phyloP scores from a whole-genome alignment of 441 rosid genomes.

The Gossypium trilobum region DNA sequence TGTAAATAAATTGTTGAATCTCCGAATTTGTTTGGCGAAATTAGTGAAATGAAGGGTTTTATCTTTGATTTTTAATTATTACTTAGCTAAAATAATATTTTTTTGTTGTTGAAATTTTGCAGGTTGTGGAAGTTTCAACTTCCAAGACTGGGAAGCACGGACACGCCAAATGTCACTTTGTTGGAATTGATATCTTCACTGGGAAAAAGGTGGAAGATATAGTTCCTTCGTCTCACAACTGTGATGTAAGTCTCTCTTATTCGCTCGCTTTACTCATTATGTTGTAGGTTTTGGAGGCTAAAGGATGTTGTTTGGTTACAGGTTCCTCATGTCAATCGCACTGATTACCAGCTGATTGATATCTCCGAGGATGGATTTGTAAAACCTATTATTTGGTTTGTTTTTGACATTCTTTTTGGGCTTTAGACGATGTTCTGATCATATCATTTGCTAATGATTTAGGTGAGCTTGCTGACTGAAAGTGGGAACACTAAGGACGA shows the following conservation, averaged over 20 bases:
- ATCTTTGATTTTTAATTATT: not conserved
- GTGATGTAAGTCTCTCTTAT: constrained; percentile 48
- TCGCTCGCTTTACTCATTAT: not conserved
- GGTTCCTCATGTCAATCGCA: constrained; percentile 89
- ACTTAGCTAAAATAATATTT: not conserved
- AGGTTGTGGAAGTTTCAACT: constrained; percentile 94
- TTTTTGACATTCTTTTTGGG: not conserved
- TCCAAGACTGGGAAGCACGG: constrained; percentile 97
- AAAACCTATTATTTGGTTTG: not conserved
- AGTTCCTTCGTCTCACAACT: constrained; percentile 93
- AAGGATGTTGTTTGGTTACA: constrained; percentile 14
- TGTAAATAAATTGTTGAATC: not conserved
- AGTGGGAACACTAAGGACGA: constrained; percentile 89
- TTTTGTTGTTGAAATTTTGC: not conserved
- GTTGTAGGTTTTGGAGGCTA: not conserved
- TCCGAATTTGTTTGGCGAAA: not conserved
- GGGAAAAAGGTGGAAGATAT: constrained; percentile 92
- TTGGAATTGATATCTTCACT: constrained; percentile 82
- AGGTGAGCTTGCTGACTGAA: constrained; percentile 85
- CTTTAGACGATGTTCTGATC: not conserved
- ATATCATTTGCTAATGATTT: constrained; percentile 12
- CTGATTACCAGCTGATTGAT: constrained; percentile 82
- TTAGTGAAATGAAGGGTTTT: not conserved
- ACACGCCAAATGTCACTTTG: constrained; percentile 93
- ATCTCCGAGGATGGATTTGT: constrained; percentile 96